Base-by-base conservation (phyloP, 148 eudicot species). In the Vaccinium vitisidaea region DNA sequence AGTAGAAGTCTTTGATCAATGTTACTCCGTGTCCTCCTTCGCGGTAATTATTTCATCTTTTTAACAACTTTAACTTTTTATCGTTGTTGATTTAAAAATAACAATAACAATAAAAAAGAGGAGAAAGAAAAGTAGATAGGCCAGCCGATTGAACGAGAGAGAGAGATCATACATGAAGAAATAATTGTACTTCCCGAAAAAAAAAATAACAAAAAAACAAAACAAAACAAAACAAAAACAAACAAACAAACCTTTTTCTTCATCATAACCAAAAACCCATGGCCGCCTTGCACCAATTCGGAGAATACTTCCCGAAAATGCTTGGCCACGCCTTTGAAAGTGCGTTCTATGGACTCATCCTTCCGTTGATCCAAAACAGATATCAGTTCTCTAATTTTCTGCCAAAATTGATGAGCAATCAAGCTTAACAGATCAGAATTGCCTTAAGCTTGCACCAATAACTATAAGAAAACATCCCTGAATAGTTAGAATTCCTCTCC, bases 281-380 rank as follows among this genome's bases (percentile, higher is more conserved):
- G 94, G 65, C 99, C 99, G 82, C 98, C 98, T 90, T 95, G 98
- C 85, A 97, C 99, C 83, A 97, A 98, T 84, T 97, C 98, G 74
- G 98, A 90, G 83, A 97, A 97, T 52, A 97, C 99, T 88, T 97
- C 99, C 30, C 98, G 95, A 86, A 97, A 97, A 90, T 97, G 94
- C 87, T 95, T 92, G 53, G 98, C 99, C 83, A 97, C 99, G 82
- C 99, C 99, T 92, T 97, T 95, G 87, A 97, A 97, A 65, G 99
- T 97, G 49, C 99, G 96, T 82, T 97, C 99, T 82, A 97, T 97
- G 11, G 99, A 94, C 89, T 97, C 99, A 89, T 97, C 99, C 89
- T 95, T 97, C 85, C 98, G 87, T 88, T 87, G 94, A 83, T 97
- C 99, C 90, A 97, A 85, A 82, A 95, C 98, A 75, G 90, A 76